Percentiles rank a stretch among this genome's conserved stretches.
phyloP scores from a whole-genome alignment of 176 grass and related monocot genomes.

The Saccharum spontaneum region DNA sequence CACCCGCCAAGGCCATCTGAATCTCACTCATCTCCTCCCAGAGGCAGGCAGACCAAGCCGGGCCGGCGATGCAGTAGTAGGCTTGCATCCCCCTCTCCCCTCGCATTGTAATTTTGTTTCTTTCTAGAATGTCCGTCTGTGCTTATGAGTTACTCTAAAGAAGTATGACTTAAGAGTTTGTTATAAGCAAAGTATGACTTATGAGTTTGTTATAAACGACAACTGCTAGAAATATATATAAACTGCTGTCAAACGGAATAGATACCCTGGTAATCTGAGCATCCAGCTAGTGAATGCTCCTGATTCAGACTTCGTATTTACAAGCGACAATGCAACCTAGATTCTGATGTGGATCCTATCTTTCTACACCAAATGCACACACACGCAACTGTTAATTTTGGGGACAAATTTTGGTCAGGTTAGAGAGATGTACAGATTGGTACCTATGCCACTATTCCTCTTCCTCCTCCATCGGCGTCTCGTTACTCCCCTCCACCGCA shows the following conservation, averaged over 20 bases:
- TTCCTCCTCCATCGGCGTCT: conserved; percentile 31
- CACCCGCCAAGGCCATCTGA: conserved; percentile 51
- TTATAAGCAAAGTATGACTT: too few relatives aligned
- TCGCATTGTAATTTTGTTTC: background rate
- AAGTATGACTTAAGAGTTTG: too few relatives aligned
- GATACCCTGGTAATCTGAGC: background rate
- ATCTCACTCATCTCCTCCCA: background rate
- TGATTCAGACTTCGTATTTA: conserved; percentile 11
- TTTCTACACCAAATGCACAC: background rate
- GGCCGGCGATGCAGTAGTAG: conserved; percentile 2
- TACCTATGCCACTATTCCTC: conserved; percentile 32
- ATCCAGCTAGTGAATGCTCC: background rate
- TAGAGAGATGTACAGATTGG: conserved; percentile 17
- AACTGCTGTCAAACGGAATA: conserved; percentile 9
- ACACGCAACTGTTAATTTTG: background rate
- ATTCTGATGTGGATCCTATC: background rate
- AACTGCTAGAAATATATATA: background rate
- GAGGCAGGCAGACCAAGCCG: background rate
- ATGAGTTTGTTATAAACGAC: background rate
- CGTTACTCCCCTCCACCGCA: conserved; percentile 18
- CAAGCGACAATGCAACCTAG: background rate
- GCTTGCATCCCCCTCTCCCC: background rate
- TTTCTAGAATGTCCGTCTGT: background rate
- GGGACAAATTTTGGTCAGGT: background rate
- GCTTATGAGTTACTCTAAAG: background rate